phyloP scores from a whole-genome alignment of 2,329 filamentous ascomycete species.

The Apiospora saccharicola region DNA sequence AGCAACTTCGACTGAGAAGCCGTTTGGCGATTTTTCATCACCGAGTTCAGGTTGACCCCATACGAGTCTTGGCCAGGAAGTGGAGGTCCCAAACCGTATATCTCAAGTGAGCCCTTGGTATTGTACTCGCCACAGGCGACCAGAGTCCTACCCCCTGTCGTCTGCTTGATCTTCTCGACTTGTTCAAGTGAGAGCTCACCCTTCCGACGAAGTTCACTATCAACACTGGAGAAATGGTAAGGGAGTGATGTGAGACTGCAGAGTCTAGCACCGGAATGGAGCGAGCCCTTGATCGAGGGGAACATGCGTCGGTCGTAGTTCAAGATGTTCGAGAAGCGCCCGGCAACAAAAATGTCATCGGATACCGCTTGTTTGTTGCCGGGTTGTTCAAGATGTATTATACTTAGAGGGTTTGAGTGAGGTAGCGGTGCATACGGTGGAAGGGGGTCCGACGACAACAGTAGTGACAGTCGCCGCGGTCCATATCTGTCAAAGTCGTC shows the following conservation, averaged over 20 bases:
- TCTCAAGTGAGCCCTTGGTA: conserved; percentile 85
- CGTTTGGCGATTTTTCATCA: conserved; percentile 82
- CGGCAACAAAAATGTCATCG: conserved; percentile 86
- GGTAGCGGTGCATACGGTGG: conserved; percentile 74
- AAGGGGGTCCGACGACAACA: conserved; percentile 61
- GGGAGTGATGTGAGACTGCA: conserved; percentile 76
- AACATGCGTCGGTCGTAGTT: conserved; percentile 91
- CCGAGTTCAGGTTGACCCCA: conserved; percentile 52
- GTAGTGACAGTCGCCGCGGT: conserved; percentile 43
- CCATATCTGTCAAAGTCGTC: conserved; percentile 41
- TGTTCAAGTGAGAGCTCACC: conserved; percentile 63
- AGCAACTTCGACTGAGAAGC: conserved; percentile 82
- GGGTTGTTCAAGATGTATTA: conserved; percentile 75
- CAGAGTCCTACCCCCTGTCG: conserved; percentile 67
- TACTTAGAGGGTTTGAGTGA: conserved; percentile 82
- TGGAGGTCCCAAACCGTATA: conserved; percentile 71
- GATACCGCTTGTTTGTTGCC: conserved; percentile 61
- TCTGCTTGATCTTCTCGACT: conserved; percentile 60
- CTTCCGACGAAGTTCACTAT: conserved; percentile 63
- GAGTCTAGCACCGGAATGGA: conserved; percentile 84
- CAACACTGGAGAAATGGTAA: conserved; percentile 69
- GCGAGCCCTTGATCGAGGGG: conserved; percentile 76
- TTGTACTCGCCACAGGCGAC: conserved; percentile 91
- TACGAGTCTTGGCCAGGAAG: conserved; percentile 31
- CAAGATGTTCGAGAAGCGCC: conserved; percentile 86